Base-by-base conservation (phyloP, 108 stramenopile genomes). In the Pelagomonas calceolata region DNA sequence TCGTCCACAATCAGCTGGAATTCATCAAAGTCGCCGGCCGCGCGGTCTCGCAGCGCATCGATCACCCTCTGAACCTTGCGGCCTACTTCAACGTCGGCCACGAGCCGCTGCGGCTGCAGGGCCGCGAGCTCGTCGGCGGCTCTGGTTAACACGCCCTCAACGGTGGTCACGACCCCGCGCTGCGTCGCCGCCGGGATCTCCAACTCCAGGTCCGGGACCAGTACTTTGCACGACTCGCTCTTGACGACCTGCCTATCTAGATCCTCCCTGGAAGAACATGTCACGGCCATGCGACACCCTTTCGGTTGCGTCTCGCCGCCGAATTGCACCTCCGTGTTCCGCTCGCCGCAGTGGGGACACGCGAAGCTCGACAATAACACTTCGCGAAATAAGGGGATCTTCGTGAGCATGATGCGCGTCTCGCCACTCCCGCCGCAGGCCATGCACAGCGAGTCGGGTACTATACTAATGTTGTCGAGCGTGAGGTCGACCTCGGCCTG, bases 311-410 rank as follows among this genome's bases (percentile, higher is more conserved):
- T 73, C 64, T 84, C 84, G 21, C 90, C 89, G 64, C 92, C 89
- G 70, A 88, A 89, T 9, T 66, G 73, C n/a, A 89, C 87, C 78
- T 90, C 78, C 0, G 79, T 67, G 65, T 84, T 81, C 32, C 73
- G 68, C 51, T 60, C 51, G 51, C 26, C 76, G 74, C 86, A 87
- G n/a, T 82, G 36, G 31, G 78, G 75, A 74, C 93, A 94, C 30
- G 35, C 45, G 26, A 94, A 84, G 26, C 83, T 76, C 73, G 85
- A 84, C 16, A 94, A 39, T 44, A 91, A 84, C 33, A 94, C 76
- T 73, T 94, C 87, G 30, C 91, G 86, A 69, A 92, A 94, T 65
- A 78, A 73, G 9, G 93, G 93, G 33, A 94, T 86, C 63, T 82
- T 80, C 0, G 89, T 91, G 1, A 85, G 77, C 16, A 91, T 75